Conservation (phyloP, 768 basidiomycete genomes). For the Daedaleopsis sinensis region DNA sequence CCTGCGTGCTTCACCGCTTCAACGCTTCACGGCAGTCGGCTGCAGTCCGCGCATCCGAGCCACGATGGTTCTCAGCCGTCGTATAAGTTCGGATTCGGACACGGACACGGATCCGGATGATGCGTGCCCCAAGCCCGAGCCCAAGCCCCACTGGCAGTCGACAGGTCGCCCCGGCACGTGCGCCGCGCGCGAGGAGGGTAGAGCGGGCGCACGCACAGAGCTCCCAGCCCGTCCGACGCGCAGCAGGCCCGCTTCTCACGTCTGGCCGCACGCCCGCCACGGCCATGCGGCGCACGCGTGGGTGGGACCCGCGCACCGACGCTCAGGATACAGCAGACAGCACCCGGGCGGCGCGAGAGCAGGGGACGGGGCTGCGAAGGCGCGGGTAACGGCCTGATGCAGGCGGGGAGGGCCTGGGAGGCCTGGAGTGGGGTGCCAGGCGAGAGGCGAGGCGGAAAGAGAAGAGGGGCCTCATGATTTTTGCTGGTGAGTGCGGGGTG, state of each 20-base stretch:
- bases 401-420: no score
- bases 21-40: no score
- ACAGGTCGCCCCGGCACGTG: not conserved
- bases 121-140: no score
- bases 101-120: no score
- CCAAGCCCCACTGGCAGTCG: no score
- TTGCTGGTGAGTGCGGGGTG: no score
- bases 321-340: conserved; percentile 1
- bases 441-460: not conserved
- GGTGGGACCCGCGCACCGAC: conserved; percentile 6
- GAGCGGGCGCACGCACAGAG: not conserved
- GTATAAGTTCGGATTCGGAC: no score
- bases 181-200: no score
- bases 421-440: no score
- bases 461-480: not conserved
- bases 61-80: no score
- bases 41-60: no score
- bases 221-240: conserved; percentile 1
- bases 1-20: no score
- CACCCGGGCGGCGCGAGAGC: not conserved
- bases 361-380: not conserved
- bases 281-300: conserved; percentile 5
- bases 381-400: not conserved
- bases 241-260: conserved; percentile 23
- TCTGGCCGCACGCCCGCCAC: conserved; percentile 15